A percentile compares a stretch with the other conserved stretches of the same genome.
Evolutionary conservation across 2,329 filamentous ascomycete genomes (phyloP).

Genomic region (Fusarium kyushuense): DNA sequence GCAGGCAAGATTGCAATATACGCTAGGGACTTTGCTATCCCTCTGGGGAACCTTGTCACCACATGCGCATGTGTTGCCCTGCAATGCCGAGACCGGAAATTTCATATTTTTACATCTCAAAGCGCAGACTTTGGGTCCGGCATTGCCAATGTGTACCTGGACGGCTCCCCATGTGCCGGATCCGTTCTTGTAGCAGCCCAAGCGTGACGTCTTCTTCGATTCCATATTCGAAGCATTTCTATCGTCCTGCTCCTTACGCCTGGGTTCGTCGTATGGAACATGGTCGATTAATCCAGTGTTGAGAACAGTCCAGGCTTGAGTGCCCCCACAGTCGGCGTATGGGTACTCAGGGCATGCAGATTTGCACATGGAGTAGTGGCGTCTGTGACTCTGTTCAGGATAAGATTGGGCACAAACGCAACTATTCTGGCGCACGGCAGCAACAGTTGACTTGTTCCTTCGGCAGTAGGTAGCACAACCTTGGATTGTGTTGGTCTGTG

Average conservation of each 20-base stretch:
- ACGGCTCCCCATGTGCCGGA: neutral
- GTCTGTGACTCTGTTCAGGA: neutral
- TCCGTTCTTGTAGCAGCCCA: neutral
- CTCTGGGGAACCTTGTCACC: neutral
- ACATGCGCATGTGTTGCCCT: neutral
- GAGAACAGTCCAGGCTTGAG: neutral
- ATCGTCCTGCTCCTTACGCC: neutral
- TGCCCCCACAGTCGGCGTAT: neutral
- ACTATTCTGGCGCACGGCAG: neutral
- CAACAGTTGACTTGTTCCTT: neutral
- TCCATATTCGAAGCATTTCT: accelerated
- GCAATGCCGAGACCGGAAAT: neutral
- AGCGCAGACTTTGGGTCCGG: neutral
- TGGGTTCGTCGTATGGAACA: neutral
- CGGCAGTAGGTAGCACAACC: neutral
- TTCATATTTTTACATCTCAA: neutral
- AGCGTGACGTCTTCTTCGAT: accelerated
- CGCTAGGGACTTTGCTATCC: neutral
- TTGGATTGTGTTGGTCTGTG: neutral
- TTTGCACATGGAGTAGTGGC: neutral
- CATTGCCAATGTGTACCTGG: neutral
- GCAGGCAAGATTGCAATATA: neutral
- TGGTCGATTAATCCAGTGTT: neutral
- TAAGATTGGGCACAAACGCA: constrained; percentile 20
- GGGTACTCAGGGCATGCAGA: neutral